Evolutionary conservation across 1,139 yeast species (phyloP), one percentile per base, ranked within the genome.

Genomic region (Meyerozyma guilliermondii): DNA sequence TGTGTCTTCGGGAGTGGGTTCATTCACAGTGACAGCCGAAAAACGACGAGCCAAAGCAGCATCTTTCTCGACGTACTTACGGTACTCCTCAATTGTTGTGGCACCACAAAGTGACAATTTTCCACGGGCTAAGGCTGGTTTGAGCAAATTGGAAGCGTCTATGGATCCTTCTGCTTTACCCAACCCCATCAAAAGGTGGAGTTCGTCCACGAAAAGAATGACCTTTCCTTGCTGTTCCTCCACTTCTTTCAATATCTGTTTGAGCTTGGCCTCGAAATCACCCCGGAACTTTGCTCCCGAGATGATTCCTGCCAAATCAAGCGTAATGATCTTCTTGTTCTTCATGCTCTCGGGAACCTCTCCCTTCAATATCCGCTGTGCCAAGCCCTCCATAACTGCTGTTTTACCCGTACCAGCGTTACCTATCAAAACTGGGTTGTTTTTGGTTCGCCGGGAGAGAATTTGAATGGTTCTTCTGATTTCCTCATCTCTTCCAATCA

Each of bases 351-450:
- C 98, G 0, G 98, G 98, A 1, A 92, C 98, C 56, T 89, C 96
- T 8, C 92, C 92, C 45, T 86, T 80, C 13, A 87, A 80, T 43
- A 92, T 89, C 53, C 97, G 68, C 63, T 92, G 98, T 0, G 98
- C 98, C 40, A 92, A 71, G 0, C 98, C 98, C 62, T 92, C 98
- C 80, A 92, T 85, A 42, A 92, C 82, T 5, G 97, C 95, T 0
- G 98, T 92, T 63, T 92, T 92, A 66, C 98, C 98, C 0, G 96
- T 94, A 65, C 98, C 98, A 1, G 98, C 98, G 50, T 87, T 81
- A 48, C 98, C 98, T 41, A 91, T 88, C 41, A 92, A 65, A 0
- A 92, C 95, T 0, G 98, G 98, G 58, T 92, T 92, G 58, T 91
- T 91, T 62, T 92, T 92, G 1, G 97, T 89, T 59, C 98, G 74